Base-by-base conservation (phyloP, 2,329 filamentous ascomycete genomes). In the Phyllosticta citrichinensis region DNA sequence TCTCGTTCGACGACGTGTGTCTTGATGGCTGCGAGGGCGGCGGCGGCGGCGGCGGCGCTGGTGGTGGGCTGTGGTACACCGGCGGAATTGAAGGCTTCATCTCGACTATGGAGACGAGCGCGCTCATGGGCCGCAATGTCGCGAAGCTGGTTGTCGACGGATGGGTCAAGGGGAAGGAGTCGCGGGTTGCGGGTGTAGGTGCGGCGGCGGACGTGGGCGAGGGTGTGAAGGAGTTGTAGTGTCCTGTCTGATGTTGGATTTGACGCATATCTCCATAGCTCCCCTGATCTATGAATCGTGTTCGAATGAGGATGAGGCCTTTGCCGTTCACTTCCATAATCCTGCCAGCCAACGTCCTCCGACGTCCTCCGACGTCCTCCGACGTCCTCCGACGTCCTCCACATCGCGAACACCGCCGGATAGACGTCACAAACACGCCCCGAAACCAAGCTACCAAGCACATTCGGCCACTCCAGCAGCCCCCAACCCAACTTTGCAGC, bases 41-140 rank as follows among this genome's bases (percentile, higher is more conserved):
- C 4, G 14, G 8, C 22, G 22, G 22, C 4, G 14, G 8, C 5
- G n/a, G n/a, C 5, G 40, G 6, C 14, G 40, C 40, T 8, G 14
- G 3, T 4, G 40, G 40, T n/a, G 83, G 84, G 0, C 68, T 93
- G 14, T 94, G 81, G 81, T 86, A 87, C 67, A 85, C 83, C 5
- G 78, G 79, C 58, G 82, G 81, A 0, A 95, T 97, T 52, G 93
- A 97, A 75, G 87, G 87, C 66, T 97, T 99, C 71, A 95, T 97
- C 66, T 94, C 88, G 10, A 96, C 91, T 0, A 97, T 99, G 94
- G 94, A 99, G 79, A 97, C 94, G 6, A 96, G 87, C 71, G 88
- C 90, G 1, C 74, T 97, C 66, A 94, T 94, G 85, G 94, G 94
- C 0, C 90, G 83, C 81, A 94, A 94, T 69, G 86, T 94, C 20